Evolutionary conservation across 495 filamentous ascomycete species (phyloP).

Genomic region (Aspergillus nidulans): DNA sequence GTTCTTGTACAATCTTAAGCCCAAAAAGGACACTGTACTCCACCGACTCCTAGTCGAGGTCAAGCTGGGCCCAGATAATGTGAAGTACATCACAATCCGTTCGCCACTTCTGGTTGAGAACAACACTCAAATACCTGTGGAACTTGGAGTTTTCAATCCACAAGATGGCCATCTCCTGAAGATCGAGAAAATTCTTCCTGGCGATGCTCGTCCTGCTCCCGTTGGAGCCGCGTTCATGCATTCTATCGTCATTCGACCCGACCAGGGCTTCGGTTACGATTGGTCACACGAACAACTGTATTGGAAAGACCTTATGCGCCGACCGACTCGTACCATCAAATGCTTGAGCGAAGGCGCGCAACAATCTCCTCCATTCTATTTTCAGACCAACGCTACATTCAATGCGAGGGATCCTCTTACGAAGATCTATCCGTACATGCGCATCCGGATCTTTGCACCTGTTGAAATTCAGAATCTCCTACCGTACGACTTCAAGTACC

Average conservation of each 20-base stretch:
- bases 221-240: conserved; percentile 90
- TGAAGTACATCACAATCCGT: conserved; percentile 95
- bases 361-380: conserved; percentile 81
- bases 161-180: conserved; percentile 88
- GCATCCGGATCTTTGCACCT: conserved; percentile 80
- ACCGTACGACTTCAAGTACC: conserved; percentile 97
- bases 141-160: conserved; percentile 87
- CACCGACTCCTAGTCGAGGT: conserved; percentile 92
- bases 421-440: conserved; percentile 88
- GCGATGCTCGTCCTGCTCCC: conserved; percentile 84
- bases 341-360: conserved; percentile 81
- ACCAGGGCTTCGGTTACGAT: conserved; percentile 92
- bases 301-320: conserved; percentile 86
- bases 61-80: conserved; percentile 81
- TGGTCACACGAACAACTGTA: conserved; percentile 87
- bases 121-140: conserved; percentile 92
- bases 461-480: conserved; percentile 92
- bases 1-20: conserved; percentile 75
- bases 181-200: conserved; percentile 95
- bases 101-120: conserved; percentile 97
- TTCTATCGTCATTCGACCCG: conserved; percentile 84
- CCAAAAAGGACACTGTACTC: conserved; percentile 74
- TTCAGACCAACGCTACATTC: conserved; percentile 83
- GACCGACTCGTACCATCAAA: conserved; percentile 76
- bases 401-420: conserved; percentile 78